Evolutionary conservation across 345 rosid species (phyloP), one percentile per base, ranked within the genome.

Genomic region (Mangifera indica): DNA sequence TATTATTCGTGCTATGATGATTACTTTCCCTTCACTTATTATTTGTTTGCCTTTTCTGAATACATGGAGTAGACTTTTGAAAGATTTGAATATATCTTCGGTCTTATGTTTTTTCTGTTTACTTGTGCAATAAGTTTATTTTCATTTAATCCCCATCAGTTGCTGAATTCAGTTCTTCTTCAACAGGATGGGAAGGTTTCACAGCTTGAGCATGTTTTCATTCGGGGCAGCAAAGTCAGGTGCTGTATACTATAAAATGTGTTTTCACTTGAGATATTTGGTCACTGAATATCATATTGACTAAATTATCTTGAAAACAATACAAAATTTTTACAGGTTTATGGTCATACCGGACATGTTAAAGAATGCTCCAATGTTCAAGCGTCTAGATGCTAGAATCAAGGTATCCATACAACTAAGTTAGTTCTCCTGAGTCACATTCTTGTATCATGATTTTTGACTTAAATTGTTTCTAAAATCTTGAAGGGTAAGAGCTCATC

Each of bases 311-410:
- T 32, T 58, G 56, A 14, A 25, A 58, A 44, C 24, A 53, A n/a
- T 62, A 55, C 75, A 63, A 66, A 49, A 56, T 77, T 60, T 75
- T 26, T 64, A 77, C 77, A 95, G 99, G 89, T 96, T 96, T 77
- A 91, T 96, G 97, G 96, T 96, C 77, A 96, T 96, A 85, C 98
- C 98, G 18, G 99, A 96, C 82, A 95, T 95, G 96, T 84, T 92
- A 73, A 95, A 95, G 87, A 89, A 92, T 60, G 97, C 99, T 74
- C 98, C 99, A 24, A 91, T 95, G 98, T 95, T 92, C 84, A 88
- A 89, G 84, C 97, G 97, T 29, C 81, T 91, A 70, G 97, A 95
- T 82, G 88, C 87, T 60, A 90, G 84, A 82, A 86, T 87, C 81
- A 95, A 92, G 93, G 97, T 86, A 79, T 61, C 17, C 24, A 62